A percentile compares a stretch with the other conserved stretches of the same genome.
phyloP scores from a whole-genome alignment of 495 filamentous ascomycete species.

The Lasiosphaeris hirsuta region DNA sequence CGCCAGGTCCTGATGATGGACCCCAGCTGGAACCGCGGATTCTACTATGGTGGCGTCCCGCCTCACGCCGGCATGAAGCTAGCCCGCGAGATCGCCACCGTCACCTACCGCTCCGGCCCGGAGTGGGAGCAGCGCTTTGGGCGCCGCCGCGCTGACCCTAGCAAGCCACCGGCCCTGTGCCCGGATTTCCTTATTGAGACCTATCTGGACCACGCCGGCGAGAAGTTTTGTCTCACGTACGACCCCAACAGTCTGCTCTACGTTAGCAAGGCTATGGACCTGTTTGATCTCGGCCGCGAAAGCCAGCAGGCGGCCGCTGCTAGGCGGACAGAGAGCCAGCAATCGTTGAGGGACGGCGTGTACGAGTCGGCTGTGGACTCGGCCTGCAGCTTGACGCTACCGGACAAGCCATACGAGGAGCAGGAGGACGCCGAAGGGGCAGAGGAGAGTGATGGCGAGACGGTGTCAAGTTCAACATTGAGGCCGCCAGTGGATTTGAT shows the following conservation, averaged over 20 bases:
- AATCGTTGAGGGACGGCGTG: slow-evolving; percentile 27
- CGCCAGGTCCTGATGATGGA: slow-evolving; percentile 99
- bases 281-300: slow-evolving; percentile 82
- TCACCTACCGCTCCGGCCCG: slow-evolving; percentile 93
- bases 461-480: slow-evolving; percentile 21
- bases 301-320: slow-evolving; percentile 50
- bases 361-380: slow-evolving; percentile 30
- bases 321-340: slow-evolving; percentile 37
- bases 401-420: slow-evolving; percentile 82
- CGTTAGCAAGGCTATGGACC: slow-evolving; percentile 97
- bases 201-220: slow-evolving; percentile 95
- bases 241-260: slow-evolving; percentile 96
- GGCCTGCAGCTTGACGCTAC: slow-evolving; percentile 79
- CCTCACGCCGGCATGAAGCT: slow-evolving; percentile 98
- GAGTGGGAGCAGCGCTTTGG: slow-evolving; percentile 98
- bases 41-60: slow-evolving; percentile 86
- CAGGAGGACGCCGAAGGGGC: slow-evolving; percentile 47
- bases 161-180: slow-evolving; percentile 83
- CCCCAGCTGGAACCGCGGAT: slow-evolving; percentile 93
- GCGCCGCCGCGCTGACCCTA: slow-evolving; percentile 78
- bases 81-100: slow-evolving; percentile 93
- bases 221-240: slow-evolving; percentile 98
- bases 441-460: neutral
- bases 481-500: slow-evolving; percentile 74
- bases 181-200: slow-evolving; percentile 98